These are phyloP conservation scores for Salix arbutifolia DNA, from an alignment of 345 rosid species.

Conservation along the genomic window DNA sequence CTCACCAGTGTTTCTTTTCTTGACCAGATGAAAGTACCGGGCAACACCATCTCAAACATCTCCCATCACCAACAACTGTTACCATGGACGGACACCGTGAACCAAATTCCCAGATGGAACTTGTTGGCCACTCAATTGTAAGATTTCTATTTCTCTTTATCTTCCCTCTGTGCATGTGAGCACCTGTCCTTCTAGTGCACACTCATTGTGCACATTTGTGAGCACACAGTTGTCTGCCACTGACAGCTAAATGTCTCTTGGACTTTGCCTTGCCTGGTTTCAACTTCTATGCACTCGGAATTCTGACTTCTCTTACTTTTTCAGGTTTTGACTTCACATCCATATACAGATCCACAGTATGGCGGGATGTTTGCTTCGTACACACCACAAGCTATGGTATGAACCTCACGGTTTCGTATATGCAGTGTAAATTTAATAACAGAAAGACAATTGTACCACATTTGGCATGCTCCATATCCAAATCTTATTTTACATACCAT, in stretches of 20 bases:
- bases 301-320: constrained; percentile 10
- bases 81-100: constrained; percentile 33
- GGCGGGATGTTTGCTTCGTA: constrained; percentile 39
- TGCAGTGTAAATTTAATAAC: background rate
- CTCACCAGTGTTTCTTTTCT: constrained; percentile 4
- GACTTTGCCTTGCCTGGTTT: constrained; percentile 2
- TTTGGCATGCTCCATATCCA: background rate
- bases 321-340: constrained; percentile 56
- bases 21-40: constrained; percentile 37
- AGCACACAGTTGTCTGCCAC: background rate
- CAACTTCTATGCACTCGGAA: background rate
- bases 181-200: background rate
- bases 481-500: background rate
- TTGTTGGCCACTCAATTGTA: constrained; percentile 70
- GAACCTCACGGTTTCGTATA: constrained; percentile 2
- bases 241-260: background rate
- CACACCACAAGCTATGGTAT: constrained; percentile 53
- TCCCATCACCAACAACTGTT: constrained; percentile 21
- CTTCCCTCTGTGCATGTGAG: background rate
- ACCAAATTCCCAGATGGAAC: constrained; percentile 50
- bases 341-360: constrained; percentile 46
- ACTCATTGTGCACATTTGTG: background rate
- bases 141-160: constrained; percentile 10
- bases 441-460: background rate
- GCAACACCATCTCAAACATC: constrained; percentile 22